Evolutionary conservation across 805 yeast genomes (phyloP).

Genomic region (Nakazawaea pomicola): DNA sequence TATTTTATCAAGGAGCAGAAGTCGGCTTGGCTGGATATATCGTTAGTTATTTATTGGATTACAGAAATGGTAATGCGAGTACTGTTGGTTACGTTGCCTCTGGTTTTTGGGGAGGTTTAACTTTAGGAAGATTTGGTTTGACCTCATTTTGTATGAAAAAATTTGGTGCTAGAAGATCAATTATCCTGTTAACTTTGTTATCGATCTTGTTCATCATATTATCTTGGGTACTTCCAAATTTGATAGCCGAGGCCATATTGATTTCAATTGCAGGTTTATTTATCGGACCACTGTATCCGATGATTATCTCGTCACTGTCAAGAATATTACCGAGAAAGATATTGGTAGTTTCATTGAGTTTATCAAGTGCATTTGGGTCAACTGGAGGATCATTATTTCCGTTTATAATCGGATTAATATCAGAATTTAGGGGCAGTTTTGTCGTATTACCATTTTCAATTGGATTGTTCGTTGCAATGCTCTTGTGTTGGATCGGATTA

Average conservation of each 20-base stretch:
- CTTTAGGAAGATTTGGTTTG: constrained; percentile 54
- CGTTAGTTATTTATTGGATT: constrained; percentile 53
- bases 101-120: constrained; percentile 72
- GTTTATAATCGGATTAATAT: constrained; percentile 45
- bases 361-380: constrained; percentile 50
- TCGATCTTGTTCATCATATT: constrained; percentile 35
- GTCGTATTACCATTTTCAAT: constrained; percentile 45
- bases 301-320: constrained; percentile 39
- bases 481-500: constrained; percentile 34
- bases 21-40: constrained; percentile 70
- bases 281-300: constrained; percentile 62
- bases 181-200: constrained; percentile 27
- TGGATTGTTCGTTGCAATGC: constrained; percentile 29
- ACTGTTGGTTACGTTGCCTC: constrained; percentile 60
- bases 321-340: constrained; percentile 45
- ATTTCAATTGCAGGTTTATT: constrained; percentile 50
- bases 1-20: constrained; percentile 67
- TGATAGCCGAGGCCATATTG: constrained; percentile 41
- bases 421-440: constrained; percentile 39
- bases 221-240: constrained; percentile 43
- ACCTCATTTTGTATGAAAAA: constrained; percentile 32
- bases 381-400: constrained; percentile 55
- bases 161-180: constrained; percentile 40
- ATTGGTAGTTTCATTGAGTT: constrained; percentile 42
- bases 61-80: constrained; percentile 42